phyloP scores from a whole-genome alignment of 371 early-diverging fungal genomes.

The Mortierella sp. region DNA sequence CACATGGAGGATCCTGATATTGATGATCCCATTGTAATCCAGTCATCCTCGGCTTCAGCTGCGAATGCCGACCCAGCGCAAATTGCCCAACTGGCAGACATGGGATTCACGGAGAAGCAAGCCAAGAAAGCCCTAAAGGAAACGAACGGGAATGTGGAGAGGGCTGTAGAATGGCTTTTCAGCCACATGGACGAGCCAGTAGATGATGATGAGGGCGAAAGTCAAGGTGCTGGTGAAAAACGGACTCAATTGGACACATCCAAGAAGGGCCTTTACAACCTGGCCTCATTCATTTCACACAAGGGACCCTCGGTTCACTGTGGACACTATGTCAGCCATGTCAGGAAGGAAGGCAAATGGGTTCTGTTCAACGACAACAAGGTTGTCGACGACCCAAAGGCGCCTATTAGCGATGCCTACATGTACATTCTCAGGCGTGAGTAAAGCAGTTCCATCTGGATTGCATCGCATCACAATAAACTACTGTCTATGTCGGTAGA shows the following conservation, averaged over 20 bases:
- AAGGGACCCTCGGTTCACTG: conserved; percentile 96
- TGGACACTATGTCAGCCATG: conserved; percentile 96
- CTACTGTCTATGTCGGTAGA: too few species aligned
- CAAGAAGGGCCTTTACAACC: conserved; percentile 71
- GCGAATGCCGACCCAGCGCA: conserved; percentile 59
- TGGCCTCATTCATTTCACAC: conserved; percentile 93
- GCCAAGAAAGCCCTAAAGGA: conserved; percentile 85
- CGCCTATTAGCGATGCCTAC: conserved; percentile 79
- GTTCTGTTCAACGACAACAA: conserved; percentile 95
- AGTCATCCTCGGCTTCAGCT: conserved; percentile 26
- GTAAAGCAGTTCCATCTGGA: background rate
- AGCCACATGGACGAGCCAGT: conserved; percentile 83
- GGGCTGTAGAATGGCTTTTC: conserved; percentile 96
- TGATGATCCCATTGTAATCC: conserved; percentile 41
- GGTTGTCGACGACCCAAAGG: conserved; percentile 79
- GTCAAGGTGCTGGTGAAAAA: conserved; percentile 15
- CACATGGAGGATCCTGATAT: conserved; percentile 94
- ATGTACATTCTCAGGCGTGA: conserved; percentile 71
- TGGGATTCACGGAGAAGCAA: conserved; percentile 90
- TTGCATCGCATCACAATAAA: too few species aligned
- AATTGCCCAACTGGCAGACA: conserved; percentile 77
- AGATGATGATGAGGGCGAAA: conserved; percentile 46
- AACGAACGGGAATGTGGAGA: conserved; percentile 86
- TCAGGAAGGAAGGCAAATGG: conserved; percentile 79
- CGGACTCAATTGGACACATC: conserved; percentile 43